Conservation (phyloP, 306 rosid species). For the Nissolia schottii region DNA sequence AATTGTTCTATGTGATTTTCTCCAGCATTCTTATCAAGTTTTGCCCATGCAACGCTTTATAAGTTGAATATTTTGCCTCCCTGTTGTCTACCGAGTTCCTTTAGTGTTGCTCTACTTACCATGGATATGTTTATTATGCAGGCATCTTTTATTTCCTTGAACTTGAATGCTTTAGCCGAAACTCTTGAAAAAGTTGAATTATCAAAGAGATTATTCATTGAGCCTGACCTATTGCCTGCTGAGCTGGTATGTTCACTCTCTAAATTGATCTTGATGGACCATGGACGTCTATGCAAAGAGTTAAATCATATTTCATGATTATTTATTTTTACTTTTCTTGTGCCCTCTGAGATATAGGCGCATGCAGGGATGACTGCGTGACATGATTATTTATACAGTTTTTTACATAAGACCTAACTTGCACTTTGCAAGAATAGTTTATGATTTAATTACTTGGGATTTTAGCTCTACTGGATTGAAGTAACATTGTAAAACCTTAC, state of each 20-base stretch:
- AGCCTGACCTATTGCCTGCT: constrained; percentile 59
- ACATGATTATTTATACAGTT: neutral
- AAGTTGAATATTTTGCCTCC: neutral
- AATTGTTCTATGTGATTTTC: neutral
- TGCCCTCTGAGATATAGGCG: neutral
- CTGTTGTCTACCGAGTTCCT: neutral
- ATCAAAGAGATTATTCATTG: constrained; percentile 74
- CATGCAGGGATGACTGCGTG: neutral
- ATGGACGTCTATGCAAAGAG: neutral
- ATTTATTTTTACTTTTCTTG: neutral
- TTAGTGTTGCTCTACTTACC: constrained; percentile 6
- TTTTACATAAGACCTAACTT: neutral
- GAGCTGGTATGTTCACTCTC: constrained; percentile 62
- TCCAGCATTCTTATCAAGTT: neutral
- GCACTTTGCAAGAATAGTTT: neutral
- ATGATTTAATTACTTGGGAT: neutral
- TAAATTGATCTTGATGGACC: neutral
- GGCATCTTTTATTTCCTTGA: constrained; percentile 77
- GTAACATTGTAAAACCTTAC: neutral
- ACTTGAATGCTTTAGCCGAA: constrained; percentile 70
- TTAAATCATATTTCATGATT: neutral
- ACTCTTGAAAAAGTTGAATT: constrained; percentile 58
- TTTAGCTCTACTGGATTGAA: neutral
- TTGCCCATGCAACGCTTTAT: neutral
- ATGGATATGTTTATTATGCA: constrained; percentile 29